Evolutionary conservation across 192 early-diverging fungal genomes (phyloP), one percentile per base, ranked within the genome.

Genomic region (Phlyctochytrium planicorne): DNA sequence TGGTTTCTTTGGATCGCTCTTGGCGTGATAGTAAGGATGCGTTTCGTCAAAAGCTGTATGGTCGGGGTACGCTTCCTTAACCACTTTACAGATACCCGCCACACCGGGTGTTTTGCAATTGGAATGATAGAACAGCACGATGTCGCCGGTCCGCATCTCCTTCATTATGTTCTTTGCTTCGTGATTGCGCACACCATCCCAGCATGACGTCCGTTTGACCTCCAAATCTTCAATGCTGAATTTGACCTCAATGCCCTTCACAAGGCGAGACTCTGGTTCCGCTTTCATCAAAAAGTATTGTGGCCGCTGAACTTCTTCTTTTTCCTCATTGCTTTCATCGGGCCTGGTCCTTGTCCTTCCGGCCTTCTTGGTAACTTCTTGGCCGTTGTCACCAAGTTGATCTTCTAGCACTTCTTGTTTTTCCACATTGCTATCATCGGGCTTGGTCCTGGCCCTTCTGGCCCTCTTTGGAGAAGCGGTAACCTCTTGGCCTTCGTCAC

Each of bases 101-200:
- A 95, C 80, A 1, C 93, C 93, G 2, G 93, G 92, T 0, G 59
- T 56, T 52, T 91, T 91, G 77, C 91, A 92, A 68, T 93, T 95
- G 10, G 91, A 92, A 63, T 94, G 92, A 76, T 95, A 95, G 66
- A 91, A 95, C 0, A 95, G 71, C 24, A 86, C 35, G 12, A 53
- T 16, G 36, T 70, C 68, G 36, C 68, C 68, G 1, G 34, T 20
- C 10, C 68, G 32, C 52, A 80, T 74, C 30, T 87, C 81, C 1
- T 86, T 82, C 88, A 95, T 85, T 27, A 90, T 82, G 66, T 94
- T 95, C 27, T 90, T 82, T 2, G 92, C 93, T 59, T 91, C 90
- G 68, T 84, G 91, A 72, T 90, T 95, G 29, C 92, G 53, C 25
- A 94, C 92, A 6, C 92, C 92, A 56, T 94, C 91, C 92, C 92